Base-by-base conservation (phyloP, 148 eudicot species). In the Chenopodium formosanum region DNA sequence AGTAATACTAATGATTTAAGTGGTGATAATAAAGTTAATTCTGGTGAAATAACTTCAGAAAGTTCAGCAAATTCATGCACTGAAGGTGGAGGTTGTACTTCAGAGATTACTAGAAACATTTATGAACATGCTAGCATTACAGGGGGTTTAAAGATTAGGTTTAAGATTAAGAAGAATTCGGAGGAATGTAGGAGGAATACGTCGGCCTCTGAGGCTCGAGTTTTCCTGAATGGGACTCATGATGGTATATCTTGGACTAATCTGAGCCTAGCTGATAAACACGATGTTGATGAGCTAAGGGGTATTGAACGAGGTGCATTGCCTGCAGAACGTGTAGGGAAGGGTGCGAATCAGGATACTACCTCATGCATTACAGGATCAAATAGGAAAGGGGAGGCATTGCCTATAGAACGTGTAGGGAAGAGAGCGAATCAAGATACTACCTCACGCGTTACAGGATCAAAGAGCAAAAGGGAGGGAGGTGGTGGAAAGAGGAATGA, bases 401-500 rank as follows among this genome's bases (percentile, higher is more conserved):
- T 44, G 22, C 70, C 69, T 79, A 56, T 66, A 58, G 58, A 37
- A 50, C 63, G 74, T 23, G 69, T 7, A 20, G 62, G 77, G 22
- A 80, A 80, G 73, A 73, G 27, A 34, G 27, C 73, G 64, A 34
- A 37, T 23, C 82, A 80, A 79, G 78, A 83, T 75, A 48, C 80
- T 74, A 76, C 63, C 68, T 67, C 86, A 78, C 70, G 79, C 78
- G 67, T 81, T 37, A 63, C 77, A 78, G 81, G 76, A 81, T 84
- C 77, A 23, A 85, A 46, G 9, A 91, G 85, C 82, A 85, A 75
- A 84, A 64, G 75, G 75, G 70, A 60, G 70, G 89, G 85, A 60
- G 83, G 88, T 82, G 89, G 93, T 78, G 66, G 73, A 23, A 91
- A 89, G 83, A 93, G 97, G 93, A 91, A 90, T 86, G 98, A 96